Evolutionary conservation across 2,329 filamentous ascomycete genomes (phyloP), one percentile per base, ranked within the genome.

Genomic region (Pseudocercospora vitis): DNA sequence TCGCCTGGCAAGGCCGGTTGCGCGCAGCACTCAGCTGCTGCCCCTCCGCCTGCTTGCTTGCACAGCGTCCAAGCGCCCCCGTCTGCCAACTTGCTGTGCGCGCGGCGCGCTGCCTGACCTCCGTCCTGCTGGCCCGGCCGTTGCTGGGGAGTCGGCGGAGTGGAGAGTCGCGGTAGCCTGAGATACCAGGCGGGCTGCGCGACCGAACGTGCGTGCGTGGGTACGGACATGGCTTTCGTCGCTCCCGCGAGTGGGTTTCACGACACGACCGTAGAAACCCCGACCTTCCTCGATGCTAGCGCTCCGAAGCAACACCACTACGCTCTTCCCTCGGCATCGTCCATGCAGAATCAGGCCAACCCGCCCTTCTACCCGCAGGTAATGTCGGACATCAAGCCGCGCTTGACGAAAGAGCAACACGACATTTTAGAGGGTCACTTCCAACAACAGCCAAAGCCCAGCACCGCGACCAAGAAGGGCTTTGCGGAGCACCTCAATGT

Each of bases 351-450:
- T 12, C 49, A 45, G 40, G 24, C 32, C 35, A 44, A 55, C 23
- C 39, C 48, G n/a, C 52, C 49, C 26, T 64, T 52, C 50, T 62
- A 60, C 48, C 58, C 60, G 57, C 67, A 68, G 19, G 57, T 68
- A 52, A 54, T 61, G 51, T 65, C 68, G 63, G 75, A 78, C 65
- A 74, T 77, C 63, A 79, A 78, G 68, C 76, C 76, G 33, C 74
- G 76, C 55, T 71, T 79, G 39, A 78, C 76, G 56, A 79, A 79
- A 65, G 76, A 78, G 64, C 77, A 79, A 65, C 76, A 78, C 60
- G 76, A 79, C 63, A 73, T 78, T 48, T 72, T 79, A 58, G 77
- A 79, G 65, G 65, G 68, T 31, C 74, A 79, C 56, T 79, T 77
- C 61, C 70, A 71, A 62, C 67, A 71, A 56, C 74, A 78, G 65